phyloP scores from a whole-genome alignment of 2,329 filamentous ascomycete genomes.

The Arthrobotrys iridis region DNA sequence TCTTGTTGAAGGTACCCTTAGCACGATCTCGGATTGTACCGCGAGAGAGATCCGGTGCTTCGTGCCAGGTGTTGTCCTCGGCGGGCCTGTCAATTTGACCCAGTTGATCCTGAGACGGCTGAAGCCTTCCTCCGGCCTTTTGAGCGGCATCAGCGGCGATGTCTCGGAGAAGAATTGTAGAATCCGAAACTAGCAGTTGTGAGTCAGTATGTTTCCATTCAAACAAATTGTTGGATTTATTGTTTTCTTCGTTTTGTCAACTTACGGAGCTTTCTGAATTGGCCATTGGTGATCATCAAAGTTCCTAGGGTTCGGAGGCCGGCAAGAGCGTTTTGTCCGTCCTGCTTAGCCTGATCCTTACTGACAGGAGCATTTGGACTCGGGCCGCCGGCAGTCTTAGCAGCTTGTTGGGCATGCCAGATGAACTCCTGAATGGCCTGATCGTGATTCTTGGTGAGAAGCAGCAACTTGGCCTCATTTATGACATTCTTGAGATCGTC shows the following conservation, averaged over 20 bases:
- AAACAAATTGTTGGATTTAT: neutral
- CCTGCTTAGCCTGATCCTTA: conserved; percentile 80
- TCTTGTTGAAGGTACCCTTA: conserved; percentile 70
- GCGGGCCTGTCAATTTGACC: conserved; percentile 82
- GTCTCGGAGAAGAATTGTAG: conserved; percentile 81
- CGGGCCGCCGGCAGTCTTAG: conserved; percentile 66
- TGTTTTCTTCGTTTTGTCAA: neutral
- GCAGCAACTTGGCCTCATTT: conserved; percentile 81
- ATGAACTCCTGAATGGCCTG: conserved; percentile 96
- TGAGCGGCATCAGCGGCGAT: conserved; percentile 89
- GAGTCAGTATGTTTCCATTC: neutral
- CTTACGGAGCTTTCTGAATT: conserved; percentile 89
- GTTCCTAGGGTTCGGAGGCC: conserved; percentile 88
- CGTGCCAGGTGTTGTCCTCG: conserved; percentile 92
- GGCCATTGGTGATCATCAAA: conserved; percentile 91
- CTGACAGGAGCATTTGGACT: conserved; percentile 69
- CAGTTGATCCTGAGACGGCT: conserved; percentile 80
- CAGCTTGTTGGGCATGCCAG: conserved; percentile 83
- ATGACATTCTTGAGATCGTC: conserved; percentile 81
- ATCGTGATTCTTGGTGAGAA: conserved; percentile 93
- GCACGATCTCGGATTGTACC: conserved; percentile 75
- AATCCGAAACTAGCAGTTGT: conserved; percentile 72
- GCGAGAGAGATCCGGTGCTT: conserved; percentile 78
- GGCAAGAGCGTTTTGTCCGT: conserved; percentile 83
- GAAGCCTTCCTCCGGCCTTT: conserved; percentile 78